These are phyloP conservation scores for Butyriboletus loyo DNA, from an alignment of 768 basidiomycete species.

Conservation along the genomic window DNA sequence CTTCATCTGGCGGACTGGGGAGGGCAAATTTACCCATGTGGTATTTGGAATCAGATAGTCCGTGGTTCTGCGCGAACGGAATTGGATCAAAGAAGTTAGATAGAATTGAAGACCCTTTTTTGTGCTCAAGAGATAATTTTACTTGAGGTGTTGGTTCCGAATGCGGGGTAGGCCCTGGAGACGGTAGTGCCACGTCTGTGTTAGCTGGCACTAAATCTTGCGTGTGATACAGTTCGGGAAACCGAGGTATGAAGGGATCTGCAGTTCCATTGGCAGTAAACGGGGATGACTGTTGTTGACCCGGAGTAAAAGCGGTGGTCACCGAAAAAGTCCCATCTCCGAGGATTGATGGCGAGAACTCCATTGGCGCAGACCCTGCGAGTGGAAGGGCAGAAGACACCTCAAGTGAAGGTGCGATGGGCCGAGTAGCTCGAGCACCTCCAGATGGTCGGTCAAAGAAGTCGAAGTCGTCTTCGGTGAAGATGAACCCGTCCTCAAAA, in stretches of 20 bases:
- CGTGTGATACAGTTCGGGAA: slow-evolving; percentile 20
- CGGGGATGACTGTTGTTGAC: slow-evolving; percentile 28
- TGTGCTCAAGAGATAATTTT: slow-evolving; percentile 36
- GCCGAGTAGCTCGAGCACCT: slow-evolving; percentile 19
- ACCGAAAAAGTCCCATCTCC: slow-evolving; percentile 28
- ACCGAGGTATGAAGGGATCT: slow-evolving; percentile 20
- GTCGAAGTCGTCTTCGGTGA: slow-evolving; percentile 84
- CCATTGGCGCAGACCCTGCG: slow-evolving; percentile 32
- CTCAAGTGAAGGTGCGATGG: slow-evolving; percentile 15
- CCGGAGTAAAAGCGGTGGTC: slow-evolving; percentile 20
- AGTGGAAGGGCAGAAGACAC: slow-evolving; percentile 31
- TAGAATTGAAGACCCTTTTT: slow-evolving; percentile 16
- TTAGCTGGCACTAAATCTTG: slow-evolving; percentile 29
- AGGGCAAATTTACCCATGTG: slow-evolving; percentile 67
- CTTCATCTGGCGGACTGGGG: slow-evolving; percentile 59
- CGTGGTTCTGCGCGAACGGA: slow-evolving; percentile 64
- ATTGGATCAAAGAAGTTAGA: slow-evolving; percentile 64
- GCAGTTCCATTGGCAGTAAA: slow-evolving; percentile 28
- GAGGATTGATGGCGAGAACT: slow-evolving; percentile 33
- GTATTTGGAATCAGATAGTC: slow-evolving; percentile 71
- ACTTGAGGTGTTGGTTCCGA: slow-evolving; percentile 57
- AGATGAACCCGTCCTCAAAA: slow-evolving; percentile 55
- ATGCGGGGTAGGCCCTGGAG: slow-evolving; percentile 50
- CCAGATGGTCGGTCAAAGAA: slow-evolving; percentile 70
- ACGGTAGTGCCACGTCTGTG: slow-evolving; percentile 47